Evolutionary conservation across 2,329 filamentous ascomycete genomes (phyloP).

Genomic region (Monosporascus sp.): DNA sequence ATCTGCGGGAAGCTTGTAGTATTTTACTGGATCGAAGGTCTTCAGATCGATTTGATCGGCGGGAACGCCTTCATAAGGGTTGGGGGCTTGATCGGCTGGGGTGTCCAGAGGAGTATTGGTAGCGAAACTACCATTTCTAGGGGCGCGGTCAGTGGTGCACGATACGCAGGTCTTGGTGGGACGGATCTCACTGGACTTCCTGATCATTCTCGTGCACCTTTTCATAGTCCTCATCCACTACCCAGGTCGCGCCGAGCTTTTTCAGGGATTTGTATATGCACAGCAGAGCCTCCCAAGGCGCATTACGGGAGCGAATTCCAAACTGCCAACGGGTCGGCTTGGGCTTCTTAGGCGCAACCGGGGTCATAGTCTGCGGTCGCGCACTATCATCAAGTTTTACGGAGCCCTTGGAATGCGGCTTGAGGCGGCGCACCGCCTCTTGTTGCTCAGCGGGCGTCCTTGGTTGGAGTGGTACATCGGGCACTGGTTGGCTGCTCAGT

Average conservation of each 20-base stretch:
- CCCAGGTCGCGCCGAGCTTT: constrained; percentile 86
- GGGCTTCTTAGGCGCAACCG: constrained; percentile 62
- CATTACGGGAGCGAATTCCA: constrained; percentile 89
- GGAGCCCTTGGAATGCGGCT: constrained; percentile 74
- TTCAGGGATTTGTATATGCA: constrained; percentile 91
- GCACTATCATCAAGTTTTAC: constrained; percentile 61
- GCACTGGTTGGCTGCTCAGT: constrained; percentile 38
- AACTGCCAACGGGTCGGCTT: constrained; percentile 96
- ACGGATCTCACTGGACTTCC: constrained; percentile 30
- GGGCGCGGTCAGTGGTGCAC: background rate
- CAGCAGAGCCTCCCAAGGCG: constrained; percentile 87
- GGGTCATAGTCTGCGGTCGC: constrained; percentile 58
- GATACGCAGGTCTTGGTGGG: constrained; percentile 13
- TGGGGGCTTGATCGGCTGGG: constrained; percentile 9
- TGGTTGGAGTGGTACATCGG: constrained; percentile 43
- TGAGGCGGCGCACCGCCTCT: constrained; percentile 73
- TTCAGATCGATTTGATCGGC: constrained; percentile 26
- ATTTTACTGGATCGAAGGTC: constrained; percentile 47
- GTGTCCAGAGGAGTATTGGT: constrained; percentile 11
- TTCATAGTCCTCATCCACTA: constrained; percentile 58
- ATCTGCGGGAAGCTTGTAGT: constrained; percentile 85
- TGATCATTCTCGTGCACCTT: constrained; percentile 41
- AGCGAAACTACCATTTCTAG: constrained; percentile 1
- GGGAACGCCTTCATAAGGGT: constrained; percentile 23
- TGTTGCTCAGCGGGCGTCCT: constrained; percentile 71